phyloP scores from a whole-genome alignment of 176 grass and related monocot genomes.

The Metroxylon sagu region DNA sequence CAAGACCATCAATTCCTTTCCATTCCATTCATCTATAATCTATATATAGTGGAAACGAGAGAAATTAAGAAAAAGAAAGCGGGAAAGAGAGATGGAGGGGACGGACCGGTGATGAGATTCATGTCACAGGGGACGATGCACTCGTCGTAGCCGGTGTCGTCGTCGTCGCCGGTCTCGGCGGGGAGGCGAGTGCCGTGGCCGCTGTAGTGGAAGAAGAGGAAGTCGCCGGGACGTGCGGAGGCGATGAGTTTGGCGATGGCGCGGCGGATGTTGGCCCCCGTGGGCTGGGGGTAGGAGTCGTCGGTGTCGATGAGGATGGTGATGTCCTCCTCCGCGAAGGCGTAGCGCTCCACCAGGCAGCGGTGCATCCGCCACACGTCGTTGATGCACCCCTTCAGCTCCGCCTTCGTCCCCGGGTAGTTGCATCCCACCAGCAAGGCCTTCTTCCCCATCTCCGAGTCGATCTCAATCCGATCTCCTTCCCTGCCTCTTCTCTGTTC shows the following conservation, averaged over 20 bases:
- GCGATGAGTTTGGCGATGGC: constrained; percentile 40
- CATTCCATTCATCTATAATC: too few relatives aligned
- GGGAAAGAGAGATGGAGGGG: too few relatives aligned
- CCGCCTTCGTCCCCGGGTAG: constrained; percentile 87
- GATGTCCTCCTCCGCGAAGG: constrained; percentile 60
- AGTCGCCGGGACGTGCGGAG: constrained; percentile 49
- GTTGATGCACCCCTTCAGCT: constrained; percentile 93
- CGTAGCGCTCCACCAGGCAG: constrained; percentile 66
- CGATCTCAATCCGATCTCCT: too few relatives aligned
- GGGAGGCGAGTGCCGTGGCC: constrained; percentile 88
- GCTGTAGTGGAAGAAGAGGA: constrained; percentile 94
- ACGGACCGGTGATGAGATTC: constrained; percentile 90
- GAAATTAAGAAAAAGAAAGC: too few relatives aligned
- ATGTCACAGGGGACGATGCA: constrained; percentile 98
- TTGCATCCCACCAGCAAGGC: constrained; percentile 86
- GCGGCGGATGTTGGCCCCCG: constrained; percentile 70
- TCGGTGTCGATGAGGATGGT: constrained; percentile 64
- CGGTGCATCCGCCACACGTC: constrained; percentile 79
- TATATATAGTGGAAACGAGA: too few relatives aligned
- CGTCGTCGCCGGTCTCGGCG: constrained; percentile 68
- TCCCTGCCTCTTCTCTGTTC: too few relatives aligned
- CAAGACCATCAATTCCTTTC: too few relatives aligned
- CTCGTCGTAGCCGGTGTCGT: constrained; percentile 95
- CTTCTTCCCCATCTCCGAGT: constrained; percentile 48
- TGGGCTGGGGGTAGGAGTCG: constrained; percentile 48